These are phyloP conservation scores for Talaromyces proteolyticus DNA, from an alignment of 495 filamentous ascomycete genomes.

Conservation along the genomic window DNA sequence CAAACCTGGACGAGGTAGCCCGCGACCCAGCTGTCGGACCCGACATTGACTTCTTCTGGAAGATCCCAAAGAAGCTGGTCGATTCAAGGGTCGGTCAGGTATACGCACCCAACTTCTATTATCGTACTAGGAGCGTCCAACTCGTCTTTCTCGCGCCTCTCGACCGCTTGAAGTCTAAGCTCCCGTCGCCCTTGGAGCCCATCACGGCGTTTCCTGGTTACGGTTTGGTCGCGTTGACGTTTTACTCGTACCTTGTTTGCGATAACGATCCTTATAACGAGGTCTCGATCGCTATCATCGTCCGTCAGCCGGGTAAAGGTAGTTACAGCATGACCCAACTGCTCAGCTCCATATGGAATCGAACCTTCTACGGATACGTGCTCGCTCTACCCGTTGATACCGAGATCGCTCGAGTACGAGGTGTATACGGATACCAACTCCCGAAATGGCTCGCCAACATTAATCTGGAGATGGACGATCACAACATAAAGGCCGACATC, in stretches of 20 bases:
- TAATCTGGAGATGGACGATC: slow-evolving; percentile 7
- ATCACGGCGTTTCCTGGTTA: slow-evolving; percentile 9
- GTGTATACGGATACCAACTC: slow-evolving; percentile 12
- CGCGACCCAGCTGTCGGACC: slow-evolving; percentile 6
- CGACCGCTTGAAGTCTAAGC: slow-evolving; percentile 3
- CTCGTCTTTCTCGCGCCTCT: slow-evolving; percentile 8
- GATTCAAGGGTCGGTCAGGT: slow-evolving; percentile 10
- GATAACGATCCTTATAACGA: slow-evolving; percentile 12
- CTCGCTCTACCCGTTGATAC: slow-evolving; percentile 11
- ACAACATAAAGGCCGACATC: slow-evolving; percentile 2
- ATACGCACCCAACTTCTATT: slow-evolving; percentile 8
- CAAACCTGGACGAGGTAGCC: slow-evolving; percentile 9
- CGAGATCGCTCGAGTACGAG: slow-evolving; percentile 9
- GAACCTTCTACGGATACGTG: slow-evolving; percentile 10
- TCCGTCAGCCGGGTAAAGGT: slow-evolving; percentile 7
- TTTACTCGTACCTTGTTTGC: slow-evolving; percentile 10
- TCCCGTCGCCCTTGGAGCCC: slow-evolving; percentile 10
- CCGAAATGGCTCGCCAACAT: slow-evolving; percentile 9
- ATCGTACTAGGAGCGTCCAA: slow-evolving; percentile 9
- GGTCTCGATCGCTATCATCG: slow-evolving; percentile 9
- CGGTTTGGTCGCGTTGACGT: slow-evolving; percentile 8
- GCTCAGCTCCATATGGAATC: slow-evolving; percentile 9
- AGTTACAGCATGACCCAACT: slow-evolving; percentile 10
- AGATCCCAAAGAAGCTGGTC: slow-evolving; percentile 7
- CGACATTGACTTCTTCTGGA: slow-evolving; percentile 5